Conservation (phyloP, 2,329 filamentous ascomycete genomes). For the Penicillium sp. region DNA sequence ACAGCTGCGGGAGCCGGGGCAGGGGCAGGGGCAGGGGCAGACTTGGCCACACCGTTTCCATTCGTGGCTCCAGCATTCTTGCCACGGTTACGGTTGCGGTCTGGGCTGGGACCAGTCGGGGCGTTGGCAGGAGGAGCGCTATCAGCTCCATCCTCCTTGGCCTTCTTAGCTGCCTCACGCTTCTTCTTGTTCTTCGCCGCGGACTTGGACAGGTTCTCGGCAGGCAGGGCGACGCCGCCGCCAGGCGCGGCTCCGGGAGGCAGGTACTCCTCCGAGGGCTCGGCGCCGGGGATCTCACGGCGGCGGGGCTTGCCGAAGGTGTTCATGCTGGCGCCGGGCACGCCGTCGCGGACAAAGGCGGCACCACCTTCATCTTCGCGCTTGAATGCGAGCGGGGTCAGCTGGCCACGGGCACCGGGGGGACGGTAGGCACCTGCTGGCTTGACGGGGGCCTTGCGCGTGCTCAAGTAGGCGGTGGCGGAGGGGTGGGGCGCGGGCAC, state of each 20-base stretch:
- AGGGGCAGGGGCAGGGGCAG: conserved; percentile 19
- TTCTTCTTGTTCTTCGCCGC: conserved; percentile 98
- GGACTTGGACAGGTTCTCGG: conserved; percentile 68
- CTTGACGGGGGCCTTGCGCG: conserved; percentile 89
- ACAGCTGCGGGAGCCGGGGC: conserved; percentile 24
- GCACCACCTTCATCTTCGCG: conserved; percentile 93
- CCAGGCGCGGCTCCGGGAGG: conserved; percentile 62
- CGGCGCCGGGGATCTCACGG: conserved; percentile 78
- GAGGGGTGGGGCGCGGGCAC: conserved; percentile 73
- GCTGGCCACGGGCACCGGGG: conserved; percentile 78
- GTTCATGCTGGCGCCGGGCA: conserved; percentile 55
- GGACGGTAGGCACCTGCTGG: conserved; percentile 94
- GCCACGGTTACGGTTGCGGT: conserved; percentile 45
- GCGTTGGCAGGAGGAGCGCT: conserved; percentile 22
- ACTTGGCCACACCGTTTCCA: conserved; percentile 24
- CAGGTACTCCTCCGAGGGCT: conserved; percentile 56
- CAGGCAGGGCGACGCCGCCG: conserved; percentile 57
- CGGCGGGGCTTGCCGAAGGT: conserved; percentile 69
- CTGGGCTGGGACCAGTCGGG: conserved; percentile 46
- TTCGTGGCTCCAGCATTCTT: conserved; percentile 28
- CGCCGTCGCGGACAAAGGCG: conserved; percentile 73
- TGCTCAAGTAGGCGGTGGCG: conserved; percentile 70
- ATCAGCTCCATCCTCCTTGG: conserved; percentile 51
- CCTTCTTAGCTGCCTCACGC: conserved; percentile 86
- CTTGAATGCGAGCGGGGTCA: conserved; percentile 89